Conservation (phyloP, 306 rosid genomes). For the Vigna angularis region DNA sequence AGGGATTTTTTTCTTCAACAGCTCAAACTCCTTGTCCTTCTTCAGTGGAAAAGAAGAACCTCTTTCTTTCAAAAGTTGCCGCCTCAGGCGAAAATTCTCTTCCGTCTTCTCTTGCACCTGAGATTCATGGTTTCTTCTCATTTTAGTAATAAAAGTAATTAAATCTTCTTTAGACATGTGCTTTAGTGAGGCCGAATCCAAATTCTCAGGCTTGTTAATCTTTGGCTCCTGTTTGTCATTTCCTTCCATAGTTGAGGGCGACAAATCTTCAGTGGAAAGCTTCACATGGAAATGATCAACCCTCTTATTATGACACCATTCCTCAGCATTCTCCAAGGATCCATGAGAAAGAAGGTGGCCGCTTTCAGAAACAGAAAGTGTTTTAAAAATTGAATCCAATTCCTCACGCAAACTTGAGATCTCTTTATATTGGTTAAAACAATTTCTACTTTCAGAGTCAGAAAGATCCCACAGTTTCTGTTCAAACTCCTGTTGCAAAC, state of each 20-base stretch:
- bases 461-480: constrained; percentile 53
- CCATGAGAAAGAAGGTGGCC: constrained; percentile 71
- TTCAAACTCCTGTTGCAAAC: constrained; percentile 62
- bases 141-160: constrained; percentile 60
- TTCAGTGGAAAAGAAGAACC: constrained; percentile 60
- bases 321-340: constrained; percentile 69
- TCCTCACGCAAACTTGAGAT: constrained; percentile 74
- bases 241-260: constrained; percentile 57
- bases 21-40: constrained; percentile 80
- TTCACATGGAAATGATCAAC: constrained; percentile 59
- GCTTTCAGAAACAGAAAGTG: constrained; percentile 59
- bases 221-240: constrained; percentile 70
- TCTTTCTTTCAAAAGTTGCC: constrained; percentile 62
- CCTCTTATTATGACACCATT: constrained; percentile 58
- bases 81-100: constrained; percentile 60
- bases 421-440: constrained; percentile 59
- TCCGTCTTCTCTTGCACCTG: constrained; percentile 73
- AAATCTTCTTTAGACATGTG: constrained; percentile 62
- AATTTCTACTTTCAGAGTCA: constrained; percentile 51
- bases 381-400: constrained; percentile 64
- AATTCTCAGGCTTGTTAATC: constrained; percentile 51
- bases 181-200: constrained; percentile 56
- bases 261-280: constrained; percentile 46
- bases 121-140: constrained; percentile 87
- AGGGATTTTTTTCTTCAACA: constrained; percentile 70